A percentile compares a stretch with the other conserved stretches of the same genome.
phyloP scores from a whole-genome alignment of 495 filamentous ascomycete genomes.

The Penicillium longicatenatum region DNA sequence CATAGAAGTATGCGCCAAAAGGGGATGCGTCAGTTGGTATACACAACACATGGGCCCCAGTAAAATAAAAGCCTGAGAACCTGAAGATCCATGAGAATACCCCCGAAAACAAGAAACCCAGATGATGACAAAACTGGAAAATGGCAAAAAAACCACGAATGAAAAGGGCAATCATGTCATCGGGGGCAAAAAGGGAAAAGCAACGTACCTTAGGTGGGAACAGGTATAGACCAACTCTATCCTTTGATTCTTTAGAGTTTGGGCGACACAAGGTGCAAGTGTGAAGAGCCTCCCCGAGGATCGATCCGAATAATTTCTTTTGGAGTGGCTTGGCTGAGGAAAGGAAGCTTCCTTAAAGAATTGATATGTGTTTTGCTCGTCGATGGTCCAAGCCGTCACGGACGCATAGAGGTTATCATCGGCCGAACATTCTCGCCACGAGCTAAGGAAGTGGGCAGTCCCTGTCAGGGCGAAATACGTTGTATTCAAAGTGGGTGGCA shows the following conservation, averaged over 20 bases:
- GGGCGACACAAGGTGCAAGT: conserved; percentile 4
- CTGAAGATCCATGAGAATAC: conserved; percentile 6
- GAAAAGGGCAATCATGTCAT: conserved; percentile 13
- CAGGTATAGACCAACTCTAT: not conserved
- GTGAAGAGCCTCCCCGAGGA: conserved; percentile 16
- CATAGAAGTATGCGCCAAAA: conserved; percentile 5
- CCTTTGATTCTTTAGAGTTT: not conserved
- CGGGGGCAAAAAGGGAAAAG: conserved; percentile 16
- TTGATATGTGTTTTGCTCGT: conserved; percentile 21
- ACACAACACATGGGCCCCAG: not conserved
- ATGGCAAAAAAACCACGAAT: conserved; percentile 7
- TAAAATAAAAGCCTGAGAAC: not conserved
- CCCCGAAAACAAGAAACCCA: not conserved
- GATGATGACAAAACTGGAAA: conserved; percentile 12
- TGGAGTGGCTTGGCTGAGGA: conserved; percentile 19
- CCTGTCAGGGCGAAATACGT: conserved; percentile 38
- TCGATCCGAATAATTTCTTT: conserved; percentile 20
- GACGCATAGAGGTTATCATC: conserved; percentile 17
- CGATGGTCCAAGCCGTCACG: not conserved
- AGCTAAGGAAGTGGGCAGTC: conserved; percentile 34
- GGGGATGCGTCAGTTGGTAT: not conserved
- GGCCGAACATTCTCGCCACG: conserved; percentile 34
- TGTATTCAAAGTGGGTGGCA: conserved; percentile 33
- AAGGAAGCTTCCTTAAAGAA: conserved; percentile 5
- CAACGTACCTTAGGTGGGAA: conserved; percentile 16